These are phyloP conservation scores for Coemansia sp. DNA, from an alignment of 192 early-diverging fungal species.

Conservation along the genomic window DNA sequence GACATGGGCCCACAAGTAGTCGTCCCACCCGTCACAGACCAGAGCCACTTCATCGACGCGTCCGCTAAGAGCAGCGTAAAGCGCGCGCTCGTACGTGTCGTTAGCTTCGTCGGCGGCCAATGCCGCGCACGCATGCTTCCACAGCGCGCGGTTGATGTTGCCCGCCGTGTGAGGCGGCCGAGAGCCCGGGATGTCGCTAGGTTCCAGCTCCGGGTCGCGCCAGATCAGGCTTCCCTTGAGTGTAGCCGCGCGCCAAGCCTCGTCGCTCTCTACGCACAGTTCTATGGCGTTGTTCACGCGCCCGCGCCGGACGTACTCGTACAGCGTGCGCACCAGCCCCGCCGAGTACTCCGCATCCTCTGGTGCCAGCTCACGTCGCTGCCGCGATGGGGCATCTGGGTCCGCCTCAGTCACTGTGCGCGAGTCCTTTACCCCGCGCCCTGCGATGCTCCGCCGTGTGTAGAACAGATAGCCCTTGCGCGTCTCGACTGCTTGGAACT, in stretches of 20 bases:
- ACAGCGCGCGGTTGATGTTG: constrained; percentile 47
- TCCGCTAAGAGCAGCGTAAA: constrained; percentile 76
- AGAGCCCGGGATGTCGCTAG: constrained; percentile 15
- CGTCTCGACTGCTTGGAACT: constrained; percentile 53
- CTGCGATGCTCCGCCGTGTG: constrained; percentile 44
- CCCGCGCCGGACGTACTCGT: constrained; percentile 79
- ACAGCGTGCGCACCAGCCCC: constrained; percentile 67
- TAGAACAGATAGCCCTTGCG: constrained; percentile 59
- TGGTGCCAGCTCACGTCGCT: constrained; percentile 27
- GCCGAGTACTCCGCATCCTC: constrained; percentile 58
- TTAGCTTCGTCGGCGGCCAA: constrained; percentile 48
- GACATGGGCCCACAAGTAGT: constrained; percentile 82
- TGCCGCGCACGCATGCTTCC: constrained; percentile 52
- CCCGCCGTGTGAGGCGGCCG: constrained; percentile 40
- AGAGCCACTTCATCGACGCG: constrained; percentile 71
- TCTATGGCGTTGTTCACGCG: constrained; percentile 65
- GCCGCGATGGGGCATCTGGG: constrained; percentile 44
- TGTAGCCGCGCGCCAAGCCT: constrained; percentile 82
- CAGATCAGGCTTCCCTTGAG: constrained; percentile 67
- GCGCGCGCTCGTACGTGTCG: constrained; percentile 75
- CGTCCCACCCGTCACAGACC: constrained; percentile 86
- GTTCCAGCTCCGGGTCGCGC: constrained; percentile 56
- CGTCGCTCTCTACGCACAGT: constrained; percentile 71
- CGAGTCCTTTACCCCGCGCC: constrained; percentile 14
- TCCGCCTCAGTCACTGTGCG: constrained; percentile 41